These are phyloP conservation scores for Acer negundo DNA, from an alignment of 345 rosid genomes.

Conservation along the genomic window DNA sequence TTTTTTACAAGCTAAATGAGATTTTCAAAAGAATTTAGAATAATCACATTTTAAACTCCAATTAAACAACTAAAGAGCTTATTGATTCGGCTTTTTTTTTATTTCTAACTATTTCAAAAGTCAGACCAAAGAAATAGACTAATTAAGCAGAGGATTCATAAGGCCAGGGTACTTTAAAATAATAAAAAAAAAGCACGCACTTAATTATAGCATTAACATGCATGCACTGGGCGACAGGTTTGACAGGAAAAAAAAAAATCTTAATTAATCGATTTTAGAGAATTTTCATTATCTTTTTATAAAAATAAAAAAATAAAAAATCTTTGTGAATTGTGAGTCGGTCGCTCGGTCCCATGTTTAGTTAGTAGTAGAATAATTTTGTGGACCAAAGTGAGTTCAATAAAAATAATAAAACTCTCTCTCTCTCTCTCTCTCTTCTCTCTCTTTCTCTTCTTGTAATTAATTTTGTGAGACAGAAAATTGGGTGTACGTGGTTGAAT, in stretches of 20 bases:
- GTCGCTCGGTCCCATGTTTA: constrained; percentile 11
- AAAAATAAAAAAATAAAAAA: too few relatives aligned
- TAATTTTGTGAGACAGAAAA: not conserved
- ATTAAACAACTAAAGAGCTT: too few relatives aligned
- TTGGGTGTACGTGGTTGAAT: constrained; percentile 2
- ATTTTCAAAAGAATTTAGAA: too few relatives aligned
- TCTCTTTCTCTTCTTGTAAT: not conserved
- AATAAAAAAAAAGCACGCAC: not conserved
- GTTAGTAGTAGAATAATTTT: not conserved
- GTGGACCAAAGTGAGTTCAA: constrained; percentile 7
- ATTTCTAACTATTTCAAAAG: not conserved
- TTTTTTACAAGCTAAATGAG: too few relatives aligned
- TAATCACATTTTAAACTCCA: too few relatives aligned
- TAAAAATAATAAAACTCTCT: constrained; percentile 12
- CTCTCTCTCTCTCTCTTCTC: too few relatives aligned
- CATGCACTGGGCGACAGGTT: not conserved
- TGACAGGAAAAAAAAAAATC: not conserved
- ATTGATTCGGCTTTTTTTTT: too few relatives aligned
- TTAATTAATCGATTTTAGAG: too few relatives aligned
- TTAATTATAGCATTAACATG: not conserved
- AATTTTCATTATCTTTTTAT: too few relatives aligned
- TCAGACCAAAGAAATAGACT: not conserved
- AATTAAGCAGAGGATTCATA: not conserved
- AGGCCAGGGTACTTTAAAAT: too few relatives aligned
- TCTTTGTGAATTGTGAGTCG: too few relatives aligned